A percentile compares a stretch with the other conserved stretches of the same genome.
phyloP scores from a whole-genome alignment of 306 rosid genomes.

The Rosa persica region DNA sequence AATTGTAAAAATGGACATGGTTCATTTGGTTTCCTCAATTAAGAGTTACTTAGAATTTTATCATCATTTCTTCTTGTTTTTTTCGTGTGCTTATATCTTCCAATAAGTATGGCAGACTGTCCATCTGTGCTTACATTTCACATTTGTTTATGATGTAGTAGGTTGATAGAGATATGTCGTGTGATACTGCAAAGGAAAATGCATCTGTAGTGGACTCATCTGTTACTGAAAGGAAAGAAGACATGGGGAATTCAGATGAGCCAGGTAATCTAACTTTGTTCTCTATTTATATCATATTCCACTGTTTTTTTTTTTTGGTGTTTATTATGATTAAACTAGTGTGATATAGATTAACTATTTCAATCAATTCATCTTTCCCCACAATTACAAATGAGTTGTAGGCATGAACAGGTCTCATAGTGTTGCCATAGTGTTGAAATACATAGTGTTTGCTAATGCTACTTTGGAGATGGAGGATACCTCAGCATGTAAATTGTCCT shows the following conservation, averaged over 20 bases:
- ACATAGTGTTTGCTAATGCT: background rate
- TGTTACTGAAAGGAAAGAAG: constrained; percentile 56
- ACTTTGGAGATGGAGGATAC: background rate
- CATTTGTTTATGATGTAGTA: constrained; percentile 20
- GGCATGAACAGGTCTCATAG: background rate
- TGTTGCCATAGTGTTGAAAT: background rate
- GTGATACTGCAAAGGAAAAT: constrained; percentile 65
- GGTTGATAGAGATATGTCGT: constrained; percentile 54
- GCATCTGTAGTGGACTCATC: constrained; percentile 75
- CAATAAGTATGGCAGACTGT: background rate
- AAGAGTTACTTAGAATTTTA: background rate
- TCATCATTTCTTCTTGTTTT: too few species aligned
- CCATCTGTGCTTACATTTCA: constrained; percentile 1
- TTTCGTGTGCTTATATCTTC: background rate
- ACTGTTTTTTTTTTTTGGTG: background rate
- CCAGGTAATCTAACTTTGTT: constrained; percentile 42
- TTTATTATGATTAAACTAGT: background rate
- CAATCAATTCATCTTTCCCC: background rate
- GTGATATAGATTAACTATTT: background rate
- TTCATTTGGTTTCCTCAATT: background rate
- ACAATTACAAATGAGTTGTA: background rate
- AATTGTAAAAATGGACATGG: background rate
- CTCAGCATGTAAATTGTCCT: background rate
- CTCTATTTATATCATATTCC: background rate
- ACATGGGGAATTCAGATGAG: constrained; percentile 55